phyloP scores from a whole-genome alignment of 805 yeast genomes.

The Crinitomyces ghanaensis region DNA sequence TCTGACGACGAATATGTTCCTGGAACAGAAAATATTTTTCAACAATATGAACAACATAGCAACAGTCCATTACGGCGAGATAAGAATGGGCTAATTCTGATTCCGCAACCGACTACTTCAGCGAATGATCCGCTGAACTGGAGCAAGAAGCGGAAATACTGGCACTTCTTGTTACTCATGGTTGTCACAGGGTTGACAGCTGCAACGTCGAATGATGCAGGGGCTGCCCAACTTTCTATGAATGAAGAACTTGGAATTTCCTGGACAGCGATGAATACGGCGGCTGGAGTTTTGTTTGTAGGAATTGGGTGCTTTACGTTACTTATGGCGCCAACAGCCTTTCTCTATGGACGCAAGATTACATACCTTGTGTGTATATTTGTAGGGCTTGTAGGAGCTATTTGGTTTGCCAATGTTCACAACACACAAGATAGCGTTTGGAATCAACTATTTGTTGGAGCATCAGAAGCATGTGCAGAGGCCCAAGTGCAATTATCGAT shows the following conservation, averaged over 20 bases:
- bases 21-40: slow-evolving; percentile 16
- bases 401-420: slow-evolving; percentile 56
- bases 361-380: slow-evolving; percentile 50
- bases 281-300: slow-evolving; percentile 66
- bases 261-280: slow-evolving; percentile 61
- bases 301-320: slow-evolving; percentile 59
- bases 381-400: slow-evolving; percentile 51
- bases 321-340: slow-evolving; percentile 55
- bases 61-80: slow-evolving; percentile 12
- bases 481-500: slow-evolving; percentile 55
- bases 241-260: slow-evolving; percentile 52
- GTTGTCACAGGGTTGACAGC: slow-evolving; percentile 37
- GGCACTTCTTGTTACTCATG: slow-evolving; percentile 31
- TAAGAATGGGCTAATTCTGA: slow-evolving; percentile 36
- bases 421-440: slow-evolving; percentile 52
- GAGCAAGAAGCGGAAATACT: slow-evolving; percentile 36
- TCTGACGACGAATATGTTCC: slow-evolving; percentile 18
- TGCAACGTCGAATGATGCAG: slow-evolving; percentile 60
- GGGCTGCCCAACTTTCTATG: slow-evolving; percentile 56
- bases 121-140: slow-evolving; percentile 64
- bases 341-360: slow-evolving; percentile 56
- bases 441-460: slow-evolving; percentile 72
- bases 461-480: slow-evolving; percentile 66
- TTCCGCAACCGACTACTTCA: slow-evolving; percentile 57
- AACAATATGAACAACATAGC: slow-evolving; percentile 9